phyloP scores from a whole-genome alignment of 768 basidiomycete genomes.

The Podaxis mareebaensis region DNA sequence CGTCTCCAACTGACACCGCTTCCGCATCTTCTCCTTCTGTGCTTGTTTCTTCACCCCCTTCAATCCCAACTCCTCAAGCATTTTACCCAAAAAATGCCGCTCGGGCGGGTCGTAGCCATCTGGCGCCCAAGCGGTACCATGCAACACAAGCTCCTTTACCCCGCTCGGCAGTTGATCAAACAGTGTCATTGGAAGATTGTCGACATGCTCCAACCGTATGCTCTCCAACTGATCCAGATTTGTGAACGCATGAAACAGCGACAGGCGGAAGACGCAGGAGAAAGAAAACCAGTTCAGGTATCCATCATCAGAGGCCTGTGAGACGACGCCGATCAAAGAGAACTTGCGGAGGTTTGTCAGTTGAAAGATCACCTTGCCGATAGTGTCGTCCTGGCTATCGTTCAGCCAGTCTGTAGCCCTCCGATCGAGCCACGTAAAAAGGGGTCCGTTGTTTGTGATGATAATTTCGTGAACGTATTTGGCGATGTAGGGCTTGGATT shows the following conservation, averaged over 20 bases:
- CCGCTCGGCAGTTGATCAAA: background rate
- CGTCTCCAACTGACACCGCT: constrained; percentile 1
- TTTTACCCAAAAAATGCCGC: background rate
- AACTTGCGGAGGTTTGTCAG: background rate
- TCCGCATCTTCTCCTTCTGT: background rate
- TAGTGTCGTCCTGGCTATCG: background rate
- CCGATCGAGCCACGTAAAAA: constrained; percentile 5
- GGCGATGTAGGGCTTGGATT: constrained; percentile 2
- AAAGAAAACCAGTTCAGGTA: constrained; percentile 6
- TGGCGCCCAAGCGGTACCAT: background rate
- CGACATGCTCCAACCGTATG: background rate
- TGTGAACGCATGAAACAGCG: background rate
- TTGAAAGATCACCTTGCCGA: background rate
- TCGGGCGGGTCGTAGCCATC: constrained; percentile 5
- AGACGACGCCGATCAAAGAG: constrained; percentile 4
- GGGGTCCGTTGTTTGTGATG: constrained; percentile 4
- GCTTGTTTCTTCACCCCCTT: background rate
- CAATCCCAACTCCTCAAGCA: background rate
- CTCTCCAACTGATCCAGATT: background rate
- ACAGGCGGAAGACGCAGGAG: background rate
- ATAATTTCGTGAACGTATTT: constrained; percentile 1
- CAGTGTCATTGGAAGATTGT: background rate
- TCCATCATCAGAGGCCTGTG: constrained; percentile 6
- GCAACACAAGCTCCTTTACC: background rate
- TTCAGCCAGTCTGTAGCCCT: background rate